Base-by-base conservation (phyloP, 106 monocot genomes). In the Xerophyta viscosa region DNA sequence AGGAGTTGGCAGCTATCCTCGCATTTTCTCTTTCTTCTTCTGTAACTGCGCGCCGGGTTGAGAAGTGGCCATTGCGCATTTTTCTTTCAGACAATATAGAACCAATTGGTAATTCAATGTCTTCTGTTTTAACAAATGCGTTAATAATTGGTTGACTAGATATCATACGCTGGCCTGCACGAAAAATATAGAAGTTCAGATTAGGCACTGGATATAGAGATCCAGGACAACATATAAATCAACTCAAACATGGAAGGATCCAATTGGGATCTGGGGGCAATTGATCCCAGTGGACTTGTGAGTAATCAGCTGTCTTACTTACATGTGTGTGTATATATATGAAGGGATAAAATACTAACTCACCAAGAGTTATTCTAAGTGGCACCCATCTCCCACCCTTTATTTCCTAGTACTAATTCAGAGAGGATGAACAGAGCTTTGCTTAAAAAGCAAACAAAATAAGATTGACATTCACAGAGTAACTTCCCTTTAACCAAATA, bases 1-100 rank as follows among this genome's bases (percentile, higher is more conserved):
- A 73, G 17, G 48, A 39, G 42, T 37, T 8, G 29, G 71, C 71
- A 24, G 58, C 50, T 29, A 50, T 50, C 20, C 14, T 19, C 13
- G 64, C 64, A 29, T 42, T 48, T 26, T 26, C 23, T 31, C 45
- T 64, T 39, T 64, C 57, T 37, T 50, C 49, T 15, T 24, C 29
- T 0, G 64, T 51, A 48, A 64, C 57, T 37, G 57, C 15, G 13
- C 71, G 30, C 25, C 71, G 30, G 14, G n/a, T 49, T 9, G 64
- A 71, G 11, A 71, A 28, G 43, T 31, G 50, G 6, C 51, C 42
- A 29, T 26, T 42, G 20, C 26, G 10, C 5, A n/a, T n/a, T 28
- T 24, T 46, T 6, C 24, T 18, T 4, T 20, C 6, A 8, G 20
- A 24, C 2, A 12, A 31, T 41, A 54, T 30, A 2, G 17, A n/a